Evolutionary conservation across 2,329 filamentous ascomycete genomes (phyloP).

Genomic region (Verticillium albo-atrum): DNA sequence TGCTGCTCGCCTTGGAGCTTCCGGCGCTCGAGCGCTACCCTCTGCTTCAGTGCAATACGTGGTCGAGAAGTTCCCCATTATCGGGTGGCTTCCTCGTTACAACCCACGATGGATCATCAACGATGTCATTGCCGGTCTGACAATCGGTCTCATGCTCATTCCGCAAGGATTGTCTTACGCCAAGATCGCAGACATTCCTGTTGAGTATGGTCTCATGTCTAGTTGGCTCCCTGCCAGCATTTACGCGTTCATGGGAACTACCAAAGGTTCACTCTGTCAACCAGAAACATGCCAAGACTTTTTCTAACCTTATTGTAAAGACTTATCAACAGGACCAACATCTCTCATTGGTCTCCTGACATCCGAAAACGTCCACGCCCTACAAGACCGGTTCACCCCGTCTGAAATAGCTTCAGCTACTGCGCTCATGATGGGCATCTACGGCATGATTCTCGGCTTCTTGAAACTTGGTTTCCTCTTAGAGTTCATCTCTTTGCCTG

Average conservation of each 20-base stretch:
- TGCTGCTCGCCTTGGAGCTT: slow-evolving; percentile 21
- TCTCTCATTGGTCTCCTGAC: slow-evolving; percentile 61
- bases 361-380: slow-evolving; percentile 51
- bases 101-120: slow-evolving; percentile 56
- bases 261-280: slow-evolving; percentile 42
- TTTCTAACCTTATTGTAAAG: slow-evolving; percentile 22
- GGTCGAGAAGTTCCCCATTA: slow-evolving; percentile 55
- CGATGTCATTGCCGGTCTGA: slow-evolving; percentile 58
- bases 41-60: slow-evolving; percentile 51
- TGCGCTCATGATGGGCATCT: slow-evolving; percentile 59
- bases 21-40: slow-evolving; percentile 35
- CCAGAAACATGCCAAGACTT: neutral
- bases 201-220: slow-evolving; percentile 56
- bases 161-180: slow-evolving; percentile 60
- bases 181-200: slow-evolving; percentile 56
- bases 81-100: slow-evolving; percentile 60
- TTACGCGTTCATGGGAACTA: slow-evolving; percentile 57
- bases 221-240: slow-evolving; percentile 54
- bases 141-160: slow-evolving; percentile 55
- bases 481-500: slow-evolving; percentile 61
- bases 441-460: slow-evolving; percentile 53
- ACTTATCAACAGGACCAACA: slow-evolving; percentile 59
- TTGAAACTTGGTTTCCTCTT: slow-evolving; percentile 61
- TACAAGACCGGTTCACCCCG: slow-evolving; percentile 43
- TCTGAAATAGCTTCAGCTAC: slow-evolving; percentile 55